phyloP scores from a whole-genome alignment of 306 rosid species.

The Cucurbita moschata region DNA sequence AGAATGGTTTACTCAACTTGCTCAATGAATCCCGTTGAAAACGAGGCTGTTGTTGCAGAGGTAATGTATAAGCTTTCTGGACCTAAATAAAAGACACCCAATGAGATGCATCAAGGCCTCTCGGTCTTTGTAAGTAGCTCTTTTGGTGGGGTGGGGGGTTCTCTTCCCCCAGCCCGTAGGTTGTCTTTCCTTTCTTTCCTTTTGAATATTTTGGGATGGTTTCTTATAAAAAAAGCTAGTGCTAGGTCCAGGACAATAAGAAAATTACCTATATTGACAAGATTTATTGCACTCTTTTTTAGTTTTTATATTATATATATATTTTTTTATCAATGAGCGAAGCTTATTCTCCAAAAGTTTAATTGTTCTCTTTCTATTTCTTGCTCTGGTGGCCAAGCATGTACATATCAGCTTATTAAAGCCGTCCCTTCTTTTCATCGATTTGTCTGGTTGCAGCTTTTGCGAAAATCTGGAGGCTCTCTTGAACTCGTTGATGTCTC shows the following conservation, averaged over 20 bases:
- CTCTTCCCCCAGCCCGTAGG: too few species aligned
- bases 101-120: neutral
- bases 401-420: neutral
- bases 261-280: neutral
- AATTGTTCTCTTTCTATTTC: neutral
- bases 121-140: too few species aligned
- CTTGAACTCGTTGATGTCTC: slow-evolving; percentile 83
- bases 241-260: neutral
- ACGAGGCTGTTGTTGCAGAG: slow-evolving; percentile 97
- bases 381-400: neutral
- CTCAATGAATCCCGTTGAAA: slow-evolving; percentile 96
- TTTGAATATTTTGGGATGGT: too few species aligned
- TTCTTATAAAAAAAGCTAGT: too few species aligned
- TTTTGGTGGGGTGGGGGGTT: too few species aligned
- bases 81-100: neutral
- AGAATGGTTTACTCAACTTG: slow-evolving; percentile 97
- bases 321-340: neutral
- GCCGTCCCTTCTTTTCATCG: neutral
- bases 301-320: neutral
- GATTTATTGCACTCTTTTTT: neutral
- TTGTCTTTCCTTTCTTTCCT: too few species aligned
- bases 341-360: neutral
- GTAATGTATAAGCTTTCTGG: slow-evolving; percentile 18
- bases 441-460: slow-evolving; percentile 35
- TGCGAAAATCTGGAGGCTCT: slow-evolving; percentile 67